Percentiles rank a stretch among this genome's conserved stretches.
phyloP scores from a whole-genome alignment of 495 filamentous ascomycete species.

The Viridothelium virens region DNA sequence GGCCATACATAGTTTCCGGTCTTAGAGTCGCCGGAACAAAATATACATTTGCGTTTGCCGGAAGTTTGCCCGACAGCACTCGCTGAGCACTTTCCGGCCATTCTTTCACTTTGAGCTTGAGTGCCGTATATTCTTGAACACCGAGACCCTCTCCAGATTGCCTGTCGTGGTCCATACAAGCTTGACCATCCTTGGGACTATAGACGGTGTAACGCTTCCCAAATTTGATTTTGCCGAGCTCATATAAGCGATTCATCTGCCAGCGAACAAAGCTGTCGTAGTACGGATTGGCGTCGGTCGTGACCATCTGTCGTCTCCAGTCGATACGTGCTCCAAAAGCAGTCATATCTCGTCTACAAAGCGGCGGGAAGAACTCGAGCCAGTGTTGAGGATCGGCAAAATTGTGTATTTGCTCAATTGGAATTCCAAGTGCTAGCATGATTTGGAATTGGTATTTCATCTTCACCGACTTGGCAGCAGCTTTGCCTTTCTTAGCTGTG shows the following conservation, averaged over 20 bases:
- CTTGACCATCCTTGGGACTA: conserved; percentile 92
- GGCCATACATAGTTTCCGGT: conserved; percentile 97
- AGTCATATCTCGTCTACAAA: conserved; percentile 71
- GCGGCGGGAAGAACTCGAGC: conserved; percentile 80
- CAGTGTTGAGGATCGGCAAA: conserved; percentile 86
- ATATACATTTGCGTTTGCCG: conserved; percentile 71
- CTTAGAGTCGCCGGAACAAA: conserved; percentile 87
- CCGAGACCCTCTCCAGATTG: conserved; percentile 83
- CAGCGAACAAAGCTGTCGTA: conserved; percentile 93
- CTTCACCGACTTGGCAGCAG: conserved; percentile 80
- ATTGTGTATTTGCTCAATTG: conserved; percentile 75
- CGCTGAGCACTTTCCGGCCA: conserved; percentile 64
- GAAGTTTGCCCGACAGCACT: conserved; percentile 66
- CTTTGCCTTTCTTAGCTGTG: conserved; percentile 88
- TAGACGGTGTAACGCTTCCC: conserved; percentile 93
- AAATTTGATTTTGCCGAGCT: conserved; percentile 88
- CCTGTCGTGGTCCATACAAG: conserved; percentile 96
- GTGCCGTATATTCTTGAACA: conserved; percentile 83
- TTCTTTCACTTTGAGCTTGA: conserved; percentile 84
- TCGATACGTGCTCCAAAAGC: conserved; percentile 82
- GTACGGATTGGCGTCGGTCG: conserved; percentile 94
- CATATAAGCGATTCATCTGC: conserved; percentile 92
- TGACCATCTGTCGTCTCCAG: conserved; percentile 86
- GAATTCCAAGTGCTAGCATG: conserved; percentile 78
- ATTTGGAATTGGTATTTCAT: conserved; percentile 87